A percentile compares a stretch with the other conserved stretches of the same genome.
These are phyloP conservation scores for Amoeboaphelidium occidentale DNA, from an alignment of 371 early-diverging fungal species.

Conservation along the genomic window DNA sequence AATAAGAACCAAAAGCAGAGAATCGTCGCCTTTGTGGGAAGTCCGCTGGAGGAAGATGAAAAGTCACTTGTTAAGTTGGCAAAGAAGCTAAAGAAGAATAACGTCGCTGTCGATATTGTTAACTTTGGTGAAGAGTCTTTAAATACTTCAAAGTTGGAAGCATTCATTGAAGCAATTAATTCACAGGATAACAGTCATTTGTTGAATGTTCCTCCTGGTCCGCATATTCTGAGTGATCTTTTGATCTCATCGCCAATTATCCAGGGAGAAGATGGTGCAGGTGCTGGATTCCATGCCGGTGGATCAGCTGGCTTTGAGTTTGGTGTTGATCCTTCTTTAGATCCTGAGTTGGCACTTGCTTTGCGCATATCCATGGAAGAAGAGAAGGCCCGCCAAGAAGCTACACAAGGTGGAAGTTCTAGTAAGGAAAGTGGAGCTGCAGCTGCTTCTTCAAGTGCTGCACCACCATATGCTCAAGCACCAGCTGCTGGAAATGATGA, in stretches of 20 bases:
- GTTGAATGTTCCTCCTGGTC: conserved; percentile 78
- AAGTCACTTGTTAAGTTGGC: conserved; percentile 56
- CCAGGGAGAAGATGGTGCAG: conserved; percentile 51
- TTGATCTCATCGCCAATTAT: conserved; percentile 65
- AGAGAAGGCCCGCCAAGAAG: conserved; percentile 74
- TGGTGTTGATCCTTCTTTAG: conserved; percentile 82
- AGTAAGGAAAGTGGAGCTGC: conserved; percentile 11
- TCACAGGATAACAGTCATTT: conserved; percentile 71
- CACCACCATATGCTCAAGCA: conserved; percentile 13
- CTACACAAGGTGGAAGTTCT: conserved; percentile 2
- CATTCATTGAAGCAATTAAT: conserved; percentile 69
- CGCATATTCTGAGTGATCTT: conserved; percentile 74
- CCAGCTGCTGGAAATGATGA: conserved; percentile 20
- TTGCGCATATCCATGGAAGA: conserved; percentile 88
- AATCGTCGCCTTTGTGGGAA: conserved; percentile 81
- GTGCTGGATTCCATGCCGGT: conserved; percentile 27
- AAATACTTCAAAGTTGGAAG: conserved; percentile 69
- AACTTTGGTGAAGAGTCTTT: conserved; percentile 86
- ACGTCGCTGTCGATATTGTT: conserved; percentile 78
- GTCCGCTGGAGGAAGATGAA: conserved; percentile 56
- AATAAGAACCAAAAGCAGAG: conserved; percentile 85
- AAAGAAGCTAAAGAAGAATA: conserved; percentile 91
- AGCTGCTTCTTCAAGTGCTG: conserved; percentile 10
- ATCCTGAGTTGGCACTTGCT: conserved; percentile 87
- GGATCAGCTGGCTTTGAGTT: conserved; percentile 52